phyloP scores from a whole-genome alignment of 139 green algal genomes.

The Tetraselmis striata region DNA sequence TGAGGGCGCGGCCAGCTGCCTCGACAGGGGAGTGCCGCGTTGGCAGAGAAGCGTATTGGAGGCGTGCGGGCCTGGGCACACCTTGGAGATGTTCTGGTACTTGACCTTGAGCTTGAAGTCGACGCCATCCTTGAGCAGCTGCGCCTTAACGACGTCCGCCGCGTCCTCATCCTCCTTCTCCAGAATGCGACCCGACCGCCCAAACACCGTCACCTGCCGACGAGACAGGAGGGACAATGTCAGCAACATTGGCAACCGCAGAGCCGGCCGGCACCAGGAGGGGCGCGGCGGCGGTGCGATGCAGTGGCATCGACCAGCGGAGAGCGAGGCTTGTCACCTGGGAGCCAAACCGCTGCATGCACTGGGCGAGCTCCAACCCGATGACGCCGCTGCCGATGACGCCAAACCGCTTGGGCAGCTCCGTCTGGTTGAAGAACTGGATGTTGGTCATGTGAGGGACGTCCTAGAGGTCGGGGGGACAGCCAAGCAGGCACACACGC shows the following conservation, averaged over 20 bases:
- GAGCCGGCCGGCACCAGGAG: too few relatives aligned
- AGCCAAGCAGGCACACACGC: too few relatives aligned
- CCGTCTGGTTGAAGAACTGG: slow-evolving; percentile 26
- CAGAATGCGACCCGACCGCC: slow-evolving; percentile 17
- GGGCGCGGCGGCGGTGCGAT: too few relatives aligned
- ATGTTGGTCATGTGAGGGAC: slow-evolving; percentile 22
- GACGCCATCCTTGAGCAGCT: slow-evolving; percentile 17
- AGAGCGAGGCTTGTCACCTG: too few relatives aligned
- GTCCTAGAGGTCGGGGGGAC: too few relatives aligned
- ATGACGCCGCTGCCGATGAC: slow-evolving; percentile 22
- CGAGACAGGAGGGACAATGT: too few relatives aligned
- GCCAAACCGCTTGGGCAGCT: slow-evolving; percentile 25
- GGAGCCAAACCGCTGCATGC: slow-evolving; percentile 14
- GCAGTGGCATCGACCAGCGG: too few relatives aligned
- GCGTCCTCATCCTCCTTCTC: slow-evolving; percentile 25
- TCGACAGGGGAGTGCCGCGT: too few relatives aligned
- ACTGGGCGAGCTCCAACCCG: slow-evolving; percentile 13
- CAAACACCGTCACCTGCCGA: slow-evolving; percentile 17
- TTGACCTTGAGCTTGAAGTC: slow-evolving; percentile 3
- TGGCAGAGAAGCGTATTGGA: too few relatives aligned
- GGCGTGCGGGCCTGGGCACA: too few relatives aligned
- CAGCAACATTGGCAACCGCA: too few relatives aligned
- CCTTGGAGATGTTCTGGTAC: slow-evolving; percentile 10
- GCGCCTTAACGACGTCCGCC: slow-evolving; percentile 13
- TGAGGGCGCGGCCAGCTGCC: too few relatives aligned